A percentile compares a stretch with the other conserved stretches of the same genome.
Conservation (phyloP, 2,329 filamentous ascomycete genomes). For the Calonectria leucothoes region DNA sequence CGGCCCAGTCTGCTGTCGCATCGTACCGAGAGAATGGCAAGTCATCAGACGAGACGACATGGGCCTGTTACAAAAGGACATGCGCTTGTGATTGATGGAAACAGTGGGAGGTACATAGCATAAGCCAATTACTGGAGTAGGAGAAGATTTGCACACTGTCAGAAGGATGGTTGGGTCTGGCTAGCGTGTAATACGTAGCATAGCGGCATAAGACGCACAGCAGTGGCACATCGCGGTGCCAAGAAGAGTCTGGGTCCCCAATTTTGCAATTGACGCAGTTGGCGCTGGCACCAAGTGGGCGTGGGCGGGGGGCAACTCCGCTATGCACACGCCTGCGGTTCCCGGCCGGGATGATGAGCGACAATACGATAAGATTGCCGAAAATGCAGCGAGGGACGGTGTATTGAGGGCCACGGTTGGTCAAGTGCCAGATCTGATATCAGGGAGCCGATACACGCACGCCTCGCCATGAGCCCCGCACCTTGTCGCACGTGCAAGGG, state of each 20-base stretch:
- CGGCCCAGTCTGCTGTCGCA: neutral
- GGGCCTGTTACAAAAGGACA: neutral
- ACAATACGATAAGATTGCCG: constrained; percentile 7
- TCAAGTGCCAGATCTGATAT: neutral
- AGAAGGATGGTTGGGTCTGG: neutral
- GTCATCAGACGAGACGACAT: neutral
- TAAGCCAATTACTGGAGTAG: constrained; percentile 6
- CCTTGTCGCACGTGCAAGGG: neutral
- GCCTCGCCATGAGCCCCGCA: neutral
- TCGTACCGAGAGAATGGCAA: neutral
- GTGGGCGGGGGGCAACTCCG: neutral
- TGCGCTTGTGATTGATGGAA: constrained; percentile 6
- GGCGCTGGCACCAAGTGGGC: neutral
- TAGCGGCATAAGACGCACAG: constrained; percentile 1
- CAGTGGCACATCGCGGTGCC: neutral
- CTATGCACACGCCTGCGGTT: constrained; percentile 3
- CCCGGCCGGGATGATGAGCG: neutral
- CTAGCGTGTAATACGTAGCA: constrained; percentile 2
- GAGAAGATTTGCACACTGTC: neutral
- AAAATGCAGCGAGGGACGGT: neutral
- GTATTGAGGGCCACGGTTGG: neutral
- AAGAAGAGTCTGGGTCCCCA: neutral
- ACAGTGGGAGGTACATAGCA: neutral
- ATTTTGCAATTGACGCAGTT: constrained; percentile 14
- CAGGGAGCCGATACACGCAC: neutral